Evolutionary conservation across 768 basidiomycete species (phyloP).

Genomic region (Fomitopsis pulvina): DNA sequence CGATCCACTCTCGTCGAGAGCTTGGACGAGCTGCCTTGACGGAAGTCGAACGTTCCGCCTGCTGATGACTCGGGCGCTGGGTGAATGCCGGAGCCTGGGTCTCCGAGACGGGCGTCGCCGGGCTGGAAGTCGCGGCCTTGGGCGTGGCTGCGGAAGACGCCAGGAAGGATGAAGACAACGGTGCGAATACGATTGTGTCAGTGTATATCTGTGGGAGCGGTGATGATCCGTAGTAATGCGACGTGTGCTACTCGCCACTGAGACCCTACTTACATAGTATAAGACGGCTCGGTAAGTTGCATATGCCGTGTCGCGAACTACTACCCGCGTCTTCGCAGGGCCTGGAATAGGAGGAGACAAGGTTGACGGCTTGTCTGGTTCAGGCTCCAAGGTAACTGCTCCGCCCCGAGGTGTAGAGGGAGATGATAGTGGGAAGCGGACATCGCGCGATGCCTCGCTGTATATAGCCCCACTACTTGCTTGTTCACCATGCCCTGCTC

Average conservation of each 20-base stretch:
- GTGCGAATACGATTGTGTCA: slow-evolving; percentile 77
- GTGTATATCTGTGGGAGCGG: slow-evolving; percentile 62
- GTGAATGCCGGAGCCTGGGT: slow-evolving; percentile 25
- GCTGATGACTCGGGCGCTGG: slow-evolving; percentile 10
- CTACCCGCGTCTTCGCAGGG: slow-evolving; percentile 45
- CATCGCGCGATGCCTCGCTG: slow-evolving; percentile 21
- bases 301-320: slow-evolving; percentile 54
- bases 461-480: background rate
- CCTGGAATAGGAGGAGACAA: slow-evolving; percentile 23
- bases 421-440: slow-evolving; percentile 29
- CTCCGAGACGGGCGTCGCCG: slow-evolving; percentile 21
- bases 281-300: slow-evolving; percentile 59
- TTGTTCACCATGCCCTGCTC: background rate
- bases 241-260: background rate
- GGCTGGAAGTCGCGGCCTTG: background rate
- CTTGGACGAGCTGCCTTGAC: slow-evolving; percentile 19
- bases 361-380: background rate
- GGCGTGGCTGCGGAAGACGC: slow-evolving; percentile 6
- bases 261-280: slow-evolving; percentile 53
- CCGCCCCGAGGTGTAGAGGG: slow-evolving; percentile 29
- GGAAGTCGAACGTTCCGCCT: slow-evolving; percentile 11
- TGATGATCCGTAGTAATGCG: background rate
- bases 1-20: slow-evolving; percentile 64
- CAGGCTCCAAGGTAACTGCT: background rate
- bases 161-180: slow-evolving; percentile 66